Conservation (phyloP, 1,284 basidiomycete genomes). For the Cutaneotrichosporon sp. region DNA sequence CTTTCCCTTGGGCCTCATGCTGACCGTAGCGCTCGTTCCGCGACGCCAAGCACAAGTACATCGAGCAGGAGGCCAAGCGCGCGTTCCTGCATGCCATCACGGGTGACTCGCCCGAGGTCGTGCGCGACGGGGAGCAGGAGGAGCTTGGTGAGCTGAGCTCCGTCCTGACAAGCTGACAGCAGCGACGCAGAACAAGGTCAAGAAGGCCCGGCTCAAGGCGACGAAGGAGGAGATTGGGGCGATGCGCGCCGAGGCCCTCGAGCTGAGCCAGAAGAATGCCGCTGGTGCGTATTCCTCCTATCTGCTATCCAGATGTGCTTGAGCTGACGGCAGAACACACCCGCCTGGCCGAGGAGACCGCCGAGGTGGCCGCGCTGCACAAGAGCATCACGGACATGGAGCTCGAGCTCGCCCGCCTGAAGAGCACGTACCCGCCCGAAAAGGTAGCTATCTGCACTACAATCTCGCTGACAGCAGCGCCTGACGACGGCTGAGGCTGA, state of each 20-base stretch:
- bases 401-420: constrained; percentile 71
- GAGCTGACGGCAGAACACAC: constrained; percentile 34
- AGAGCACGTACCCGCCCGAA: constrained; percentile 69
- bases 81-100: constrained; percentile 81
- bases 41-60: constrained; percentile 80
- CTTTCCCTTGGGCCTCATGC: too few relatives aligned
- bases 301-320: too few relatives aligned
- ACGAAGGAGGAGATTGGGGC: constrained; percentile 65
- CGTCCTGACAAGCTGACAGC: constrained; percentile 50
- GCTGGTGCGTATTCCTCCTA: constrained; percentile 35
- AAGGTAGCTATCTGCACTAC: constrained; percentile 35
- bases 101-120: constrained; percentile 70
- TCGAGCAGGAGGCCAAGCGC: constrained; percentile 83
- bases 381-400: constrained; percentile 78
- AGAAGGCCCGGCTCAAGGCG: constrained; percentile 67
- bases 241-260: constrained; percentile 63
- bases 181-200: constrained; percentile 61
- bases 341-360: constrained; percentile 51
- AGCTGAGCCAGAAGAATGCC: constrained; percentile 38
- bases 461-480: constrained; percentile 55
- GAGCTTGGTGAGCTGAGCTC: constrained; percentile 51
- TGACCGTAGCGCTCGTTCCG: constrained; percentile 62
- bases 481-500: constrained; percentile 71
- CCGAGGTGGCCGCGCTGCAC: constrained; percentile 63
- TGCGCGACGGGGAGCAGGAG: constrained; percentile 72